Percentiles rank a stretch among this genome's conserved stretches.
These are phyloP conservation scores for Plasmodium fragile DNA, from an alignment of 169 alveolate species.

Conservation along the genomic window DNA sequence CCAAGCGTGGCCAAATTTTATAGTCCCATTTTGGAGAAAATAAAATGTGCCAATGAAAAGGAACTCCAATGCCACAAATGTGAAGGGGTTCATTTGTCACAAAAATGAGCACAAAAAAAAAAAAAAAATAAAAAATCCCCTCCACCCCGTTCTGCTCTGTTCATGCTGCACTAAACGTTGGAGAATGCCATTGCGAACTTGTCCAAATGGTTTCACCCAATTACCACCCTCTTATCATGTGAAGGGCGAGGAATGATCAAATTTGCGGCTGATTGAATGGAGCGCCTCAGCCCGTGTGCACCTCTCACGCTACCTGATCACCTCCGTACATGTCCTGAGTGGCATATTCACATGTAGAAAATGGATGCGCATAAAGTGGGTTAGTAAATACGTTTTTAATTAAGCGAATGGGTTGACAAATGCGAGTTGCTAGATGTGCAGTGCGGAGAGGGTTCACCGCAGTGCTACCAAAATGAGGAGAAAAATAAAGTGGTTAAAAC, in stretches of 20 bases:
- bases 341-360: background rate
- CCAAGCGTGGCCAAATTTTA: background rate
- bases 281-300: background rate
- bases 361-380: background rate
- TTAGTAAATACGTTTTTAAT: background rate
- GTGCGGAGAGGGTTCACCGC: background rate
- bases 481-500: background rate
- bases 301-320: background rate
- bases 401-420: background rate
- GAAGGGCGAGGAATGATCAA: background rate
- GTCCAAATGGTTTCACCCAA: background rate
- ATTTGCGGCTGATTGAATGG: background rate
- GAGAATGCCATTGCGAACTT: background rate
- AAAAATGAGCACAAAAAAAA: background rate
- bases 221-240: background rate
- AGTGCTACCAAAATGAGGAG: background rate
- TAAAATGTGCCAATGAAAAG: background rate
- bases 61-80: background rate
- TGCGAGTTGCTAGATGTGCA: background rate
- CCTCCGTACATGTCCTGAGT: background rate
- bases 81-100: conserved; percentile 16
- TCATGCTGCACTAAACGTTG: background rate
- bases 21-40: conserved; percentile 5
- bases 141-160: background rate
- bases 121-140: background rate